phyloP scores from a whole-genome alignment of 78 protist genomes.

The Pigoraptor vietnamica region DNA sequence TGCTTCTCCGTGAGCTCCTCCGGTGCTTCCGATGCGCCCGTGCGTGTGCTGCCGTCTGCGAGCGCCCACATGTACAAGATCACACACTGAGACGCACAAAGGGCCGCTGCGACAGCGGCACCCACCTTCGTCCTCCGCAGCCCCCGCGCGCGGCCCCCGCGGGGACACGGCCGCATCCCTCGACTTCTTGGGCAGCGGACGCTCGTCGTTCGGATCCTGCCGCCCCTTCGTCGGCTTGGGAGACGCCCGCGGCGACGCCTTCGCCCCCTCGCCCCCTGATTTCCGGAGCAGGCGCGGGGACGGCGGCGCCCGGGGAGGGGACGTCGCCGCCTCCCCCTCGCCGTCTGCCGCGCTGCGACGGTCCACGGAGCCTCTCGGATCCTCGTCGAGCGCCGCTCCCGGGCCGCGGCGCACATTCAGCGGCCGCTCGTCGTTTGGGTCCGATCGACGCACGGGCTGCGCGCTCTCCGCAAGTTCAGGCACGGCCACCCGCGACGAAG shows the following conservation, averaged over 20 bases:
- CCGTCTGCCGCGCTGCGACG: neutral
- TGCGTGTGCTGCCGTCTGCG: neutral
- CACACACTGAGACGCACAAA: no score
- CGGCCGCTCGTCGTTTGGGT: neutral
- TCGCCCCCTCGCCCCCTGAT: no score
- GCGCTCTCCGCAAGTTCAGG: no score
- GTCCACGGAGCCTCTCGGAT: no score
- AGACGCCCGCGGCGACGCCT: no score
- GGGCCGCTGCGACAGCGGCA: neutral
- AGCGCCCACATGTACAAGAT: neutral
- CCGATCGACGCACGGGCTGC: no score
- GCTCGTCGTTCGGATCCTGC: neutral
- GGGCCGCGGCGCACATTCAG: neutral
- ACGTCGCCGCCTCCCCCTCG: neutral
- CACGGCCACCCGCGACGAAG: no score
- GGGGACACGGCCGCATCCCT: neutral
- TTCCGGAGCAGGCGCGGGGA: neutral
- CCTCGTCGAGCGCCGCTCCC: neutral
- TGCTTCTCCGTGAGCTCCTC: neutral
- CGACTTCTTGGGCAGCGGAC: neutral
- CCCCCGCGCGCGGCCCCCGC: neutral
- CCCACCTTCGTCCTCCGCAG: neutral
- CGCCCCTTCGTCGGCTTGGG: no score
- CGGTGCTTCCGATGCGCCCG: neutral
- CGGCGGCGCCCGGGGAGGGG: neutral